Conservation (phyloP, 768 basidiomycete genomes). For the Daedaleopsis nitida region DNA sequence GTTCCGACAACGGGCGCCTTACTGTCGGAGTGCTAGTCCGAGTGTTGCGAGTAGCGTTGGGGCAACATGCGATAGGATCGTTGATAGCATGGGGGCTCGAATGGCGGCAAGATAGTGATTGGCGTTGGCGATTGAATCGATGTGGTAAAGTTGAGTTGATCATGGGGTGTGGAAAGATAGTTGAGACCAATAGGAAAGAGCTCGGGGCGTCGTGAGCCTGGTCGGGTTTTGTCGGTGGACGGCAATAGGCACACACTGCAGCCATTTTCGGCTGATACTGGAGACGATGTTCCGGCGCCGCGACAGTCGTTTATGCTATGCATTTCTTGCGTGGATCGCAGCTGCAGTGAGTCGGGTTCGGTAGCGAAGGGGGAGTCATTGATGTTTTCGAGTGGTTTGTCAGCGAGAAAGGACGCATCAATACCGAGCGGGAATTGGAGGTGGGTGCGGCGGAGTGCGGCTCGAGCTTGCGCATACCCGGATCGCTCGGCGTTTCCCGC, state of each 20-base stretch:
- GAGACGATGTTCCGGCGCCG: too few species aligned
- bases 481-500: conserved; percentile 15
- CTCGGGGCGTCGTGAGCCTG: neutral
- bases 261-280: neutral
- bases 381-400: neutral
- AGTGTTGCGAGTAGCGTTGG: neutral
- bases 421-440: neutral
- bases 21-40: neutral
- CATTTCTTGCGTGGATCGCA: too few species aligned
- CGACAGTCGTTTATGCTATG: too few species aligned
- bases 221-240: conserved; percentile 13
- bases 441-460: neutral
- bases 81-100: too few species aligned
- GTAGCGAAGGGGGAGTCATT: neutral
- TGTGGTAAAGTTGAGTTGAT: neutral
- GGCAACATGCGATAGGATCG: neutral
- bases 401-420: neutral
- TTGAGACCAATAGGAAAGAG: conserved; percentile 5
- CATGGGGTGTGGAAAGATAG: conserved; percentile 2
- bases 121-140: conserved; percentile 5
- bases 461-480: conserved; percentile 21
- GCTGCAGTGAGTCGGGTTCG: neutral
- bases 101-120: neutral
- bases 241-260: neutral
- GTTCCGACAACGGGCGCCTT: neutral